These are phyloP conservation scores for Ceratocystis smalleyi DNA, from an alignment of 2,329 filamentous ascomycete genomes.

Conservation along the genomic window DNA sequence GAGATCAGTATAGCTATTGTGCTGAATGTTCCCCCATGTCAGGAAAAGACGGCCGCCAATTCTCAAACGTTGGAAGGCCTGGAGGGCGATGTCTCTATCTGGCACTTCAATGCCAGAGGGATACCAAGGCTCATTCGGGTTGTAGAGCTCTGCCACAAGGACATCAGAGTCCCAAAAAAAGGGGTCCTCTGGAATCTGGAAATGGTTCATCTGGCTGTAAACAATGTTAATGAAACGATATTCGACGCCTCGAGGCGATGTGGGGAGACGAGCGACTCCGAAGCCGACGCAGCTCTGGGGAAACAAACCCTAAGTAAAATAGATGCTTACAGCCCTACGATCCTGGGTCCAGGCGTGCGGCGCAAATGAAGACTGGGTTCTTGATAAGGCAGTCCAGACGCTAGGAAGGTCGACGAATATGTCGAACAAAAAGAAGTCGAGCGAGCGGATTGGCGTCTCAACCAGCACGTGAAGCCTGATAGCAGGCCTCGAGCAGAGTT, in stretches of 20 bases:
- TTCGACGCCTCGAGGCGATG: not conserved
- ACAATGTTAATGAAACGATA: not conserved
- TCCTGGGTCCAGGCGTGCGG: too few species aligned
- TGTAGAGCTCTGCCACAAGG: conserved; percentile 51
- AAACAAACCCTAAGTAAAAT: too few species aligned
- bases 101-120: conserved; percentile 24
- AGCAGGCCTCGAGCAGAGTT: not conserved
- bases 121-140: conserved; percentile 34
- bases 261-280: not conserved
- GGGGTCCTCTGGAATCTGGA: conserved; percentile 40
- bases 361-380: too few species aligned
- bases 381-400: too few species aligned
- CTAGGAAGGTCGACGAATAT: not conserved
- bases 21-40: conserved; percentile 32
- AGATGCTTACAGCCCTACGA: too few species aligned
- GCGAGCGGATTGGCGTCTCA: not conserved
- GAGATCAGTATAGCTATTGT: conserved; percentile 35
- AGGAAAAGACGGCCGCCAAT: conserved; percentile 52
- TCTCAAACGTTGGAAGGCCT: conserved; percentile 42
- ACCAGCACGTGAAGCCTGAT: not conserved
- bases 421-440: not conserved
- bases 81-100: conserved; percentile 30
- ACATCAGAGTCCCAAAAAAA: conserved; percentile 55
- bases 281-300: too few species aligned
- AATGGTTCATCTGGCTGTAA: not conserved